These are phyloP conservation scores for Cercospora sp. DNA, from an alignment of 2,329 filamentous ascomycete species.

Conservation along the genomic window DNA sequence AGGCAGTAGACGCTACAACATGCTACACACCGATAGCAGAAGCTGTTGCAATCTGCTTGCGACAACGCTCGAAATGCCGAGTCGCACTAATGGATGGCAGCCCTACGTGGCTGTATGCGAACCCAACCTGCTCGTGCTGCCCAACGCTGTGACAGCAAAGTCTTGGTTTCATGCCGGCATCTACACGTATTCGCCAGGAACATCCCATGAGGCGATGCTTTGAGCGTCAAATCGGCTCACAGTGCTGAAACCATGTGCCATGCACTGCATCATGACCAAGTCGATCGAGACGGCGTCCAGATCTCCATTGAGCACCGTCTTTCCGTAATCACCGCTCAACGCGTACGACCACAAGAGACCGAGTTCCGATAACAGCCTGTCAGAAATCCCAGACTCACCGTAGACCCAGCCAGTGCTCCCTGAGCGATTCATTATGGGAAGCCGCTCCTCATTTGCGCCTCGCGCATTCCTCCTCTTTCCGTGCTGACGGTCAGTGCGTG, in stretches of 20 bases:
- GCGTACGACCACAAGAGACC: background rate
- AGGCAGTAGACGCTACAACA: background rate
- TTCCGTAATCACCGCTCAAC: constrained; percentile 10
- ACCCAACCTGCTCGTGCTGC: constrained; percentile 9
- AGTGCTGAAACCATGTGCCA: background rate
- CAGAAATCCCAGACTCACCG: constrained; percentile 10
- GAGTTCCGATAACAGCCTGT: constrained; percentile 12
- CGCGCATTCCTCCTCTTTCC: constrained; percentile 9
- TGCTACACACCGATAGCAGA: constrained; percentile 5
- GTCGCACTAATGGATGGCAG: background rate
- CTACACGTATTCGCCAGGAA: constrained; percentile 9
- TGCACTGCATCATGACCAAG: constrained; percentile 14
- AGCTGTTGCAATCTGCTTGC: background rate
- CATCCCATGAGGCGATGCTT: background rate
- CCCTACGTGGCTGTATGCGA: constrained; percentile 10
- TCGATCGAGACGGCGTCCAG: constrained; percentile 14
- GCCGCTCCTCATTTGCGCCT: constrained; percentile 12
- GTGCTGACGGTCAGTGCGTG: constrained; percentile 10
- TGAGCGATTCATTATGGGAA: constrained; percentile 18
- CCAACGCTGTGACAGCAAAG: constrained; percentile 8
- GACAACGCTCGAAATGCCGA: background rate
- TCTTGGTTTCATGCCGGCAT: constrained; percentile 9
- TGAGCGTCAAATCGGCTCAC: constrained; percentile 5
- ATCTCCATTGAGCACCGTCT: constrained; percentile 10
- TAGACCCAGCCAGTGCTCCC: background rate